Evolutionary conservation across 176 grass and related monocot genomes (phyloP), one percentile per base, ranked within the genome.

Genomic region (Juncus effusus): DNA sequence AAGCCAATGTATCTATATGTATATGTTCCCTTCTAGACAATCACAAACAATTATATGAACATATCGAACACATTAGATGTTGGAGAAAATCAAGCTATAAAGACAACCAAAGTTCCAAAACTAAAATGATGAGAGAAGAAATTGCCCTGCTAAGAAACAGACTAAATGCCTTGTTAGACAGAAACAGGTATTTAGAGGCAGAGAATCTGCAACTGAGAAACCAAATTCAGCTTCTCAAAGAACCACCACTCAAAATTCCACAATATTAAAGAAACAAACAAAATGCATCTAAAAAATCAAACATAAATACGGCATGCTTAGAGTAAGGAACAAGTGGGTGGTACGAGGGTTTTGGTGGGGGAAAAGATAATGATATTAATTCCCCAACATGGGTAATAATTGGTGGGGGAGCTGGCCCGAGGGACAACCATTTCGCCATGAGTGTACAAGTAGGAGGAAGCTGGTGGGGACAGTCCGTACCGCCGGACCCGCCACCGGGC

Each of bases 121-220:
- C 19, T 28, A 9, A 47, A 69, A 79, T 85, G 77, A 81, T 81
- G 82, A 83, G 54, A 45, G 88, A 90, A 67, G 95, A 90, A 16
- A 82, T 84, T 45, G 55, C 75, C 0, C 79, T 85, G 50, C 75
- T 92, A 10, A 77, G 88, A 77, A 84, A 79, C 77, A 91, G 86
- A 63, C 85, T 99, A 50, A 78, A 86, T 75, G 81, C 59, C 42
- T 62, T 90, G 38, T 13, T 99, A 5, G 80, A 86, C 69, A 86
- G 95, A 72, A 89, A 93, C 42, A 78, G 40, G 14, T 69, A 67
- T 56, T 60, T 99, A 38, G 89, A 99, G 83, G 76, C 79, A 72
- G 82, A 99, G 75, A 99, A 99, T 70, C 78, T 89, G 64, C 89
- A 87, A 73, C 63, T 99, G 81, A 93, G 70, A 79, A 80, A 70